Evolutionary conservation across 371 early-diverging fungal species (phyloP).

Genomic region (Rhizopus delemar): DNA sequence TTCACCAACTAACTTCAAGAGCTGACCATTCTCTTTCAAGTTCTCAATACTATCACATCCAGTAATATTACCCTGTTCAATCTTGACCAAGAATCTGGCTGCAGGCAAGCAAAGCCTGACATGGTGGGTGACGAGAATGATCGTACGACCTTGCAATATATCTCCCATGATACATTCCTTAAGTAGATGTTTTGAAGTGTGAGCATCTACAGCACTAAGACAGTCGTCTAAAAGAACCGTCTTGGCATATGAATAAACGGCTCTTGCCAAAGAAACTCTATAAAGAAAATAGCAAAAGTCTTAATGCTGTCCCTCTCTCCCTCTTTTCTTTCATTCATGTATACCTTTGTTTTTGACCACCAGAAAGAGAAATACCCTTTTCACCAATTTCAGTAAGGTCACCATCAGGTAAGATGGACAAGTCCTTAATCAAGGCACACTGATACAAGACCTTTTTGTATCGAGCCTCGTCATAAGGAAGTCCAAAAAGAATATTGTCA

Average conservation of each 20-base stretch:
- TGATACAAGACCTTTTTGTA: constrained; percentile 70
- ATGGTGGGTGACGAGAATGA: constrained; percentile 86
- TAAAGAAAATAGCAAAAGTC: too few relatives aligned
- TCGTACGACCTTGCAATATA: constrained; percentile 74
- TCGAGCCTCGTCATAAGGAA: constrained; percentile 60
- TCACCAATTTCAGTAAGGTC: constrained; percentile 92
- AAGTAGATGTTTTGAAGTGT: constrained; percentile 82
- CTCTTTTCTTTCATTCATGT: background rate
- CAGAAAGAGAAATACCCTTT: constrained; percentile 84
- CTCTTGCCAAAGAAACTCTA: constrained; percentile 76
- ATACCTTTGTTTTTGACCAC: constrained; percentile 82
- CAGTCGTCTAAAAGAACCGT: constrained; percentile 78
- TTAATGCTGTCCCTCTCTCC: too few relatives aligned
- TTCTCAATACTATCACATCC: constrained; percentile 28
- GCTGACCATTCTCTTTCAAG: constrained; percentile 15
- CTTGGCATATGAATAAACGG: constrained; percentile 75
- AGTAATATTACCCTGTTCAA: constrained; percentile 67
- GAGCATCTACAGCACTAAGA: constrained; percentile 81
- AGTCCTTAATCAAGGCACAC: constrained; percentile 78
- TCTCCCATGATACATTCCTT: constrained; percentile 67
- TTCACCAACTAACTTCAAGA: constrained; percentile 18
- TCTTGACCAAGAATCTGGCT: constrained; percentile 68
- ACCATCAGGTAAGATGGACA: constrained; percentile 77
- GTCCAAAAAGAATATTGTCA: constrained; percentile 87
- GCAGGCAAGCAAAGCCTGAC: constrained; percentile 73